Percentiles rank a stretch among this genome's conserved stretches.
Conservation (phyloP, 2,329 filamentous ascomycete species). For the Ophiocordyceps australis region DNA sequence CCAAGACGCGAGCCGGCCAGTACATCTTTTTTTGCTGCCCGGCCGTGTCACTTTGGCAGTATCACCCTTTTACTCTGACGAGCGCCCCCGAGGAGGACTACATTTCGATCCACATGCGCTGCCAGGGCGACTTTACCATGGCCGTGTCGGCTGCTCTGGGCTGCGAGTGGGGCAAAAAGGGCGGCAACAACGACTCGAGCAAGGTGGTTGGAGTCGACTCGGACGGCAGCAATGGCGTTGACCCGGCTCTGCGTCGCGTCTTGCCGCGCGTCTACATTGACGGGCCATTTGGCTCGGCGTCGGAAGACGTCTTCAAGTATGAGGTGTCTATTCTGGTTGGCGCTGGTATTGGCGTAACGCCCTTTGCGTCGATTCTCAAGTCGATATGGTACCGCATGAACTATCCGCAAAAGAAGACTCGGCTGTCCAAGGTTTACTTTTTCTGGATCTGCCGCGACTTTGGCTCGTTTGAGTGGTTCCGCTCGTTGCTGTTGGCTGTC, state of each 20-base stretch:
- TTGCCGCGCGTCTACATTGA: constrained; percentile 70
- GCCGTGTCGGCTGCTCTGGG: constrained; percentile 52
- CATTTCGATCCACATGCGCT: constrained; percentile 71
- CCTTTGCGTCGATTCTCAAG: constrained; percentile 74
- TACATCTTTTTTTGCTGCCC: constrained; percentile 85
- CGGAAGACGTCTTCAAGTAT: constrained; percentile 81
- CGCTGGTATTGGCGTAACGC: constrained; percentile 73
- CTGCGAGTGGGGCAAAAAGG: constrained; percentile 47
- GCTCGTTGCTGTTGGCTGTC: constrained; percentile 65
- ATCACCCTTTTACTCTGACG: constrained; percentile 74
- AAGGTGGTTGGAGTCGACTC: constrained; percentile 52
- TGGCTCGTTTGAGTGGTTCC: constrained; percentile 80
- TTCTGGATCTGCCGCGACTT: constrained; percentile 88
- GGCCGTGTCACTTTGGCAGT: constrained; percentile 74
- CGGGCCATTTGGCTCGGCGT: constrained; percentile 71
- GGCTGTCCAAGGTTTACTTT: constrained; percentile 75
- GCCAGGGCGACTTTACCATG: constrained; percentile 68
- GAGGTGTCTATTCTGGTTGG: constrained; percentile 65
- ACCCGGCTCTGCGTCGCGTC: constrained; percentile 53
- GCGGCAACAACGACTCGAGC: constrained; percentile 24
- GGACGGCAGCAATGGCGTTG: constrained; percentile 36
- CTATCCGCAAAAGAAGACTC: constrained; percentile 63
- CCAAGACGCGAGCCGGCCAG: constrained; percentile 64
- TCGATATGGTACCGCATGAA: constrained; percentile 91
- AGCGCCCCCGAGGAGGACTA: constrained; percentile 82